These are phyloP conservation scores for Paracorniculantispora psalliotae DNA, from an alignment of 2,329 filamentous ascomycete species.

Conservation along the genomic window DNA sequence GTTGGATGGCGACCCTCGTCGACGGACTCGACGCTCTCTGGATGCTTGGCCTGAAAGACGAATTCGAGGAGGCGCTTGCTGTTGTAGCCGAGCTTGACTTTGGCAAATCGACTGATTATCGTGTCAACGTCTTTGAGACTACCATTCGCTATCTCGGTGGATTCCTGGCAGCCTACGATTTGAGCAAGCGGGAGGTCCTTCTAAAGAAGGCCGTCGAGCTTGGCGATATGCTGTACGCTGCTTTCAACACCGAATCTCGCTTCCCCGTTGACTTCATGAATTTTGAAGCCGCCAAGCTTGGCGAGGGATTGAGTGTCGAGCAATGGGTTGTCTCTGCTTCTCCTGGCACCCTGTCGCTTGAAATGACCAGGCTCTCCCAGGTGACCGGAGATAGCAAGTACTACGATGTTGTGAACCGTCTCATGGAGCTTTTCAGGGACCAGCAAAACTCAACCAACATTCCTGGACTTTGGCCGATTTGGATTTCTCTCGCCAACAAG, in stretches of 20 bases:
- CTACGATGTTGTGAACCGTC: conserved; percentile 63
- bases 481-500: conserved; percentile 52
- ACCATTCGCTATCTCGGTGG: conserved; percentile 68
- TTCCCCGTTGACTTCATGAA: conserved; percentile 53
- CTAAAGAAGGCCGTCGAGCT: conserved; percentile 59
- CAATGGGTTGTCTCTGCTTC: conserved; percentile 38
- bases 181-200: conserved; percentile 53
- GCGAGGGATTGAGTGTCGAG: conserved; percentile 30
- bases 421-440: conserved; percentile 62
- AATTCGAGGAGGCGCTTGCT: conserved; percentile 60
- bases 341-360: conserved; percentile 62
- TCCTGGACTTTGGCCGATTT: conserved; percentile 69
- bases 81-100: conserved; percentile 59
- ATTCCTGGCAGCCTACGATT: conserved; percentile 63
- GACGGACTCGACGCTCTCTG: conserved; percentile 66
- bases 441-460: conserved; percentile 62
- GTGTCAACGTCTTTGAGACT: conserved; percentile 66
- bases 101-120: conserved; percentile 38
- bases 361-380: conserved; percentile 69
- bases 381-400: conserved; percentile 69
- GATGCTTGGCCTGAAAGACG: conserved; percentile 63
- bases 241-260: conserved; percentile 64
- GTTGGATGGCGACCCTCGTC: conserved; percentile 64
- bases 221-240: conserved; percentile 58
- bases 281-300: conserved; percentile 35